Percentiles rank a stretch among this genome's conserved stretches.
These are phyloP conservation scores for Pichia sp. DNA, from an alignment of 1,139 yeast genomes.

Conservation along the genomic window DNA sequence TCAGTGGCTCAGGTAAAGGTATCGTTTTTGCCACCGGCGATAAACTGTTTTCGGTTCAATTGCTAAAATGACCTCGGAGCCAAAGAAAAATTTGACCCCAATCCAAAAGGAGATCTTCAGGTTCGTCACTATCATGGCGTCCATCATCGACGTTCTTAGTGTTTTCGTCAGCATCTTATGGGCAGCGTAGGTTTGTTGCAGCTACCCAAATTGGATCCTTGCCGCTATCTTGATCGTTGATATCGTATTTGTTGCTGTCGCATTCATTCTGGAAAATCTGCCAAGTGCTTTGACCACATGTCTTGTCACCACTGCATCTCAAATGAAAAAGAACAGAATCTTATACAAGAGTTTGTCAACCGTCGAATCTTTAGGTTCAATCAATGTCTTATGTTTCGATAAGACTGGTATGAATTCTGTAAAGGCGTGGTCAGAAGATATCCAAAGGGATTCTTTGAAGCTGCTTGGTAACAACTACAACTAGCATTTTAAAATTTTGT, in stretches of 20 bases:
- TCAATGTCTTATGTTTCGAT: conserved; percentile 49
- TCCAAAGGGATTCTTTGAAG: conserved; percentile 37
- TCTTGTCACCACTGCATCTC: conserved; percentile 46
- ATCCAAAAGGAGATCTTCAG: conserved; percentile 44
- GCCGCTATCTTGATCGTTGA: conserved; percentile 39
- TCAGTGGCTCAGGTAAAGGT: conserved; percentile 46
- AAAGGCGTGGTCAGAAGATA: conserved; percentile 38
- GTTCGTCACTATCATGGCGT: conserved; percentile 40
- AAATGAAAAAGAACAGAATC: conserved; percentile 43
- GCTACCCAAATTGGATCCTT: conserved; percentile 41
- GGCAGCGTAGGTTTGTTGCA: conserved; percentile 33
- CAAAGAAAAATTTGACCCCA: conserved; percentile 40
- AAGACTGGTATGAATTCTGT: conserved; percentile 50
- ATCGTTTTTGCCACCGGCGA: conserved; percentile 34
- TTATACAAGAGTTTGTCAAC: conserved; percentile 42
- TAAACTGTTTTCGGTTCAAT: conserved; percentile 9
- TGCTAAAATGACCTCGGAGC: conserved; percentile 30
- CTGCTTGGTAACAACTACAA: neutral
- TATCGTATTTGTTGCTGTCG: conserved; percentile 31
- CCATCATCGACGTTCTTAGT: conserved; percentile 38
- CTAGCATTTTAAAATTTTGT: neutral
- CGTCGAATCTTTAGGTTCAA: conserved; percentile 49
- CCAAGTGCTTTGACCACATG: conserved; percentile 53
- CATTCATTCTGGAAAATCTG: conserved; percentile 46
- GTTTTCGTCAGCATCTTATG: conserved; percentile 43